Evolutionary conservation across 1,139 yeast species (phyloP).

Genomic region (Zygotorulaspora mrakii): DNA sequence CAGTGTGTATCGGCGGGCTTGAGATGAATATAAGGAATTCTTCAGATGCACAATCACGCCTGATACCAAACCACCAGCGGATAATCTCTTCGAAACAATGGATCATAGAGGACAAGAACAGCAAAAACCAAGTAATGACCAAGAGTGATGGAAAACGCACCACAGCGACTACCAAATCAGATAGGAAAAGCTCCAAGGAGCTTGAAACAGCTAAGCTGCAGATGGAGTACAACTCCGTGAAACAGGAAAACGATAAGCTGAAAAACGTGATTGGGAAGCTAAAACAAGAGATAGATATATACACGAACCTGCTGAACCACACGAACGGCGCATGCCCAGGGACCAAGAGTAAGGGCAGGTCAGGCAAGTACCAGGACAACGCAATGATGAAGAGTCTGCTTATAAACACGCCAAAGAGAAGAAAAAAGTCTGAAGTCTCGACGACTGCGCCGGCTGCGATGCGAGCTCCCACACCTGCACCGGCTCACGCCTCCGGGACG

Average conservation of each 20-base stretch:
- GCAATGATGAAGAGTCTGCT: slow-evolving; percentile 19
- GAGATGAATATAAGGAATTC: slow-evolving; percentile 6
- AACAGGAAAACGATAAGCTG: slow-evolving; percentile 28
- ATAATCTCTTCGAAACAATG: slow-evolving; percentile 24
- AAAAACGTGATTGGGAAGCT: slow-evolving; percentile 29
- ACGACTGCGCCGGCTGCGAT: too few species aligned
- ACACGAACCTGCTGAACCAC: slow-evolving; percentile 20
- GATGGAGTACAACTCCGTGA: slow-evolving; percentile 24
- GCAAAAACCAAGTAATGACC: slow-evolving; percentile 3
- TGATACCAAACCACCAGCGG: slow-evolving; percentile 20
- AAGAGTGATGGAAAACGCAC: slow-evolving; percentile 6
- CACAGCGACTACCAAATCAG: slow-evolving; percentile 9
- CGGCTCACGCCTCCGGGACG: slow-evolving; percentile 4
- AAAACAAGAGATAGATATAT: slow-evolving; percentile 35
- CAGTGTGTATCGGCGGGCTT: neutral
- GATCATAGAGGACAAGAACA: slow-evolving; percentile 21
- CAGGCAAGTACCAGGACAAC: slow-evolving; percentile 7
- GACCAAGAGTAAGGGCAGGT: slow-evolving; percentile 4
- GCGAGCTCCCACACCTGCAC: too few species aligned
- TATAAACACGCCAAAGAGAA: slow-evolving; percentile 19
- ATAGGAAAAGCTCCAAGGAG: slow-evolving; percentile 23
- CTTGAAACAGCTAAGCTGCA: slow-evolving; percentile 23
- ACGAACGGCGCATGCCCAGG: slow-evolving; percentile 9
- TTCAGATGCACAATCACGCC: slow-evolving; percentile 9
- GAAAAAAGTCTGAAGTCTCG: slow-evolving; percentile 13